Base-by-base conservation (phyloP, 805 yeast species). In the Cyberlindnera saturnus region DNA sequence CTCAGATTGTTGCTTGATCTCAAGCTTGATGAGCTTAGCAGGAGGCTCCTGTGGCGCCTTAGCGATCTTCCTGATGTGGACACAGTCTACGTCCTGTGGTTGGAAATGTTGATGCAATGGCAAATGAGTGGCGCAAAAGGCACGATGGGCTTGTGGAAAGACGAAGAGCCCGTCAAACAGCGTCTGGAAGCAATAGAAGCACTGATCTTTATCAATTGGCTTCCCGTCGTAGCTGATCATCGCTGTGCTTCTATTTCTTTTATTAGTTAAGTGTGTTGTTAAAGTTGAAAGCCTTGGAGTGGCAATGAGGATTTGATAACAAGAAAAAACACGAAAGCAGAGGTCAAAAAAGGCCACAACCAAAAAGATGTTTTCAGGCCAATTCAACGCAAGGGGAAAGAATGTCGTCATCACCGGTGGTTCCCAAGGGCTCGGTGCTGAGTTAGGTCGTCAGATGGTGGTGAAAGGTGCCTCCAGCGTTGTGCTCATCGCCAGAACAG, bases 341-440 rank as follows among this genome's bases (percentile, higher is more conserved):
- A 23, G 18, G 23, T 17, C 17, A n/a, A 33, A 16, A 16, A 15
- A 18, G 15, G 33, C 5, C 36, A 36, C 20, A 18, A 30, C 23
- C 11, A 38, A 14, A 34, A 44, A 37, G 41, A 20, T 48, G 18
- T 45, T 47, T 20, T 11, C 43, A 1, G 55, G 55, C 3, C 49
- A 54, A 29, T 57, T 57, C 36, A 38, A 51, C 13, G 47, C 62
- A 15, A 47, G 45, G 3, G 67, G 75, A 10, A 66, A 71, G 40
- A 59, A 75, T 1, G 89, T 83, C 3, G 72, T 91, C 15, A 73
- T 91, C n/a, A 77, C 96, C 0, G 99, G 99, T 4, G 98, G 88
- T 0, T 88, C 96, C 0, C 99, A 91, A 57, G 99, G 99, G 0
- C 68, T 91, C 1, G 99, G 99, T 0, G 80, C 80, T 3, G 86